Base-by-base conservation (phyloP, 2,329 filamentous ascomycete species). In the Proliferodiscus dingleyae region DNA sequence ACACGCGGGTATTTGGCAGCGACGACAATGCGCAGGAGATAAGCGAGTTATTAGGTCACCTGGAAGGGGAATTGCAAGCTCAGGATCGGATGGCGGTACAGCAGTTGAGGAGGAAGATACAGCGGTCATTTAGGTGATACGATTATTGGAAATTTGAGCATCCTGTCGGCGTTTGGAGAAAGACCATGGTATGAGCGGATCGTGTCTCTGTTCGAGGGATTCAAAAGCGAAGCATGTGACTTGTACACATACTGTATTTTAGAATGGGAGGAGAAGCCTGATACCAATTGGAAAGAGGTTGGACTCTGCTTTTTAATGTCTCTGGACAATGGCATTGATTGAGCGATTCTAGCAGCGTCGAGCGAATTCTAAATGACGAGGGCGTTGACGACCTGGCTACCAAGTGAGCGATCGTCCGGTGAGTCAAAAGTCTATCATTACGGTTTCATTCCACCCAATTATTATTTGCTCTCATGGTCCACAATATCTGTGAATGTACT, bases 1-100 rank as follows among this genome's bases (percentile, higher is more conserved):
- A 76, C 15, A 73, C 73, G 2, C 64, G 70, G 5, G 61, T 78
- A 9, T 84, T 82, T 56, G 81, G 81, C 10, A 76, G 77, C 41
- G 76, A 81, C 32, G 71, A 74, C 43, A 78, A 79, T 51, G 75
- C 76, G 3, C 66, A 69, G 32, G 64, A 69, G 3, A 65, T 76
- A 5, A 64, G 62, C 6, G 67, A 75, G 51, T 64, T 70, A 38
- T 59, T 76, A 40, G 53, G 65, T 15, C 61, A 72, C 43, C 57
- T 80, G 29, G 64, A 71, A 28, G 66, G 69, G 45, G 66, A 64
- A 41, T 62, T 72, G 26, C 56, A 70, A 44, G 63, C 52, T 30
- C 56, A 64, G 18, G 61, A 66, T 34, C 59, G 68, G 46, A 66
- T 68, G 46, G 53, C 63, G 37, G 65, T 65, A 45, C 61, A 70